Conservation (phyloP, 768 basidiomycete genomes). For the Trametes coccinea region DNA sequence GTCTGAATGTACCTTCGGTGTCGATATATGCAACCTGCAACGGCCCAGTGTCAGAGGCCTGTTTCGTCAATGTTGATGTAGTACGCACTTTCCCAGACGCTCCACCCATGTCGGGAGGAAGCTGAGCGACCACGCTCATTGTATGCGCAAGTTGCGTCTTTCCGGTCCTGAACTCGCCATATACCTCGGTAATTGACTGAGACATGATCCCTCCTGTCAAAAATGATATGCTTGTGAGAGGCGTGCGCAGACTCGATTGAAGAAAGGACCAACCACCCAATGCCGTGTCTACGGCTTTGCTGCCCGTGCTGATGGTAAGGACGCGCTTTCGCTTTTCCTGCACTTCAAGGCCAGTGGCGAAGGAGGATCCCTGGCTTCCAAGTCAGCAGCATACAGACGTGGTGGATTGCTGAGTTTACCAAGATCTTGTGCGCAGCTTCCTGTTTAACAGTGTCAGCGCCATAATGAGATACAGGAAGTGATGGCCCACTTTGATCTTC, state of each 20-base stretch:
- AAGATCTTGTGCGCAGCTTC: conserved; percentile 89
- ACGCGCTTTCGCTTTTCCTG: conserved; percentile 84
- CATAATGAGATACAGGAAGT: neutral
- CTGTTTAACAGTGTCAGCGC: conserved; percentile 37
- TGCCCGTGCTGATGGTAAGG: conserved; percentile 85
- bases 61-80: neutral
- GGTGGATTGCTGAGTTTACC: conserved; percentile 39
- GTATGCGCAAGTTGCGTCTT: conserved; percentile 97
- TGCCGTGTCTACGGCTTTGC: conserved; percentile 86
- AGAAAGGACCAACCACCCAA: conserved; percentile 64
- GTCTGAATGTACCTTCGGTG: conserved; percentile 94
- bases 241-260: neutral
- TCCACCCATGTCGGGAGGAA: conserved; percentile 88
- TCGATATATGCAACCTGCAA: conserved; percentile 86
- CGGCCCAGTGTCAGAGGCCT: neutral
- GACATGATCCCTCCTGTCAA: conserved; percentile 83
- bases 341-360: conserved; percentile 89
- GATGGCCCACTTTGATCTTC: conserved; percentile 76
- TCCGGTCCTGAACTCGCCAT: conserved; percentile 94
- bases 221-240: neutral
- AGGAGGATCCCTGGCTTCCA: conserved; percentile 74
- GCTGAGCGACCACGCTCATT: conserved; percentile 86
- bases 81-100: conserved; percentile 76
- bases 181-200: conserved; percentile 95
- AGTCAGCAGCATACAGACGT: neutral